Evolutionary conservation across 106 monocot species (phyloP), one percentile per base, ranked within the genome.

Genomic region (Apostasia ramifera): DNA sequence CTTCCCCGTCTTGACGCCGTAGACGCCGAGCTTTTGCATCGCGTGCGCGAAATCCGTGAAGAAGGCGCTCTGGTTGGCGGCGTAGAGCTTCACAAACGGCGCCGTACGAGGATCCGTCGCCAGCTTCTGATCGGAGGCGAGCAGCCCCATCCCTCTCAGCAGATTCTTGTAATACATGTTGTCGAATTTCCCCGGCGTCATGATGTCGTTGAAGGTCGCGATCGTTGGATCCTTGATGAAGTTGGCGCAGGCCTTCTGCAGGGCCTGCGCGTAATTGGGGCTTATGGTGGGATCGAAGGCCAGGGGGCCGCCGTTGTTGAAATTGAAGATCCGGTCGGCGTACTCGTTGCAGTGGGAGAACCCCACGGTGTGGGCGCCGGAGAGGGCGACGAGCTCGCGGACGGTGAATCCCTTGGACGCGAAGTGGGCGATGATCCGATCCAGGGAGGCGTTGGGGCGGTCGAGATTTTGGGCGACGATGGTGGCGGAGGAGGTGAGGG

Each of bases 261-360:
- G 13, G 40, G 60, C 90, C 40, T 47, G 60, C 6, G 86, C 86
- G 59, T 61, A 83, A 42, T 57, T 56, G 26, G 79, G 81, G 69
- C 74, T 74, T 45, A 84, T 63, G 7, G 57, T 5, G 8, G 86
- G 86, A 46, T 86, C 83, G 59, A 67, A 76, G 26, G 73, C 69
- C 26, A 66, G 49, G 46, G 14, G 43, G 44, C 44, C 74, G 53
- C 67, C 66, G 54, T 55, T 39, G 8, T 75, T 56, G 71, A 55
- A 71, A 53, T 58, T 40, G 72, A 72, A 81, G 58, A 90, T 70
- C 1, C 86, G 63, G 49, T 10, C 38, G 5, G 86, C 83, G 71
- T 83, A 90, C 70, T 90, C 86, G 58, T 74, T 80, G 83, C 90
- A 90, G 78, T 90, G 90, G 45, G 90, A 81, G 78, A 90, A 90